These are phyloP conservation scores for Taiwanofungus camphoratus DNA, from an alignment of 1,284 basidiomycete genomes.

Conservation along the genomic window DNA sequence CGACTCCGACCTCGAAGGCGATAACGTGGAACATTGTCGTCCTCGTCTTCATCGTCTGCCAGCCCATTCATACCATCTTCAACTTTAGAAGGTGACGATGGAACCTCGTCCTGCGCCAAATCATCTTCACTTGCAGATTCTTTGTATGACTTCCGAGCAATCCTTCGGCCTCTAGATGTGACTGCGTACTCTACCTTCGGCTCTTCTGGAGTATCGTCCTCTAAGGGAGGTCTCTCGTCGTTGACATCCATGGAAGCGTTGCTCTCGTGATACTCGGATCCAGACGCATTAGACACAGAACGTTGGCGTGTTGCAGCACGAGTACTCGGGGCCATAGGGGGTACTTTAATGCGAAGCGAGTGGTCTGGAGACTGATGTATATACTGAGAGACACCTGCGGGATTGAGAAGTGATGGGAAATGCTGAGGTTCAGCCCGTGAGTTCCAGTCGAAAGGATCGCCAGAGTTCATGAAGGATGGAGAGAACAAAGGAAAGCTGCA, in stretches of 20 bases:
- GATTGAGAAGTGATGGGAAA: background rate
- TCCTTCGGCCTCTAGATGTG: conserved; percentile 41
- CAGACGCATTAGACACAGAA: conserved; percentile 36
- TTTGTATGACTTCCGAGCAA: conserved; percentile 40
- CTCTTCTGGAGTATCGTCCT: conserved; percentile 21
- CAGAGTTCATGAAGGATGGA: conserved; percentile 19
- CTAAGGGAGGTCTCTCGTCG: conserved; percentile 22
- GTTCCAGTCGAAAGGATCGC: conserved; percentile 3
- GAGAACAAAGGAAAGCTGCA: conserved; percentile 10
- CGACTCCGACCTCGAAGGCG: conserved; percentile 15
- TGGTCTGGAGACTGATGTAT: background rate
- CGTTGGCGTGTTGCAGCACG: conserved; percentile 21
- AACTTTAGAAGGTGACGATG: conserved; percentile 13
- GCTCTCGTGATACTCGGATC: conserved; percentile 63
- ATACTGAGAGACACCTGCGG: background rate
- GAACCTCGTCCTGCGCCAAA: conserved; percentile 6
- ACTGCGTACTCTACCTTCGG: conserved; percentile 21
- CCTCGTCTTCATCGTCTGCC: conserved; percentile 30
- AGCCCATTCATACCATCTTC: conserved; percentile 28
- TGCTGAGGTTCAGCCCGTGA: background rate
- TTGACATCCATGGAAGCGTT: conserved; percentile 40
- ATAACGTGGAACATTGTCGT: conserved; percentile 23
- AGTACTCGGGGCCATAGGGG: conserved; percentile 26
- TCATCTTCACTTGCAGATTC: conserved; percentile 49
- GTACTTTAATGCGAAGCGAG: conserved; percentile 22